Conservation (phyloP, 495 filamentous ascomycete genomes). For the Daldinia loculata region DNA sequence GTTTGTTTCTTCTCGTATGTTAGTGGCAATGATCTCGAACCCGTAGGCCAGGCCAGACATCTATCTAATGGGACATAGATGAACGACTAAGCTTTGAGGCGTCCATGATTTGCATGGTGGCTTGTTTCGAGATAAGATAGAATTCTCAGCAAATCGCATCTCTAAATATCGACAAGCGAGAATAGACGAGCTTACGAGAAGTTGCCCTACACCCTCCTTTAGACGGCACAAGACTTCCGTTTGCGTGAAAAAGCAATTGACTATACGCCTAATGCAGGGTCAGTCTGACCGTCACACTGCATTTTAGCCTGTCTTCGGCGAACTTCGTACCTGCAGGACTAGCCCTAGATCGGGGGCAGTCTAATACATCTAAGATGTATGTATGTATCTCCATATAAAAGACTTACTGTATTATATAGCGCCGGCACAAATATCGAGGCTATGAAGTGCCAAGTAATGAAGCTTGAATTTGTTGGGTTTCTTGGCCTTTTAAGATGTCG, state of each 20-base stretch:
- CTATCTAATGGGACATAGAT: neutral
- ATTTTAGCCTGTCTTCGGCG: conserved; percentile 37
- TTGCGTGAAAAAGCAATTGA: neutral
- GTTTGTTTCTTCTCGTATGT: conserved; percentile 14
- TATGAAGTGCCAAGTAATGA: neutral
- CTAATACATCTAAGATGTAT: neutral
- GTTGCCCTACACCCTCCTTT: neutral
- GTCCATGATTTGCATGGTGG: neutral
- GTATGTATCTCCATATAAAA: neutral
- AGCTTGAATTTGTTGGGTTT: conserved; percentile 26
- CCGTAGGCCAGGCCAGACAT: neutral
- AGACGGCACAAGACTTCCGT: conserved; percentile 4
- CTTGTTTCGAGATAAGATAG: neutral
- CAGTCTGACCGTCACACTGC: conserved; percentile 33
- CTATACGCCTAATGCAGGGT: conserved; percentile 28
- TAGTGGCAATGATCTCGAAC: conserved; percentile 27
- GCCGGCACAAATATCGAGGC: neutral
- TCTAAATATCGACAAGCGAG: neutral
- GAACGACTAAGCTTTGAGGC: neutral
- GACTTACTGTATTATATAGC: neutral
- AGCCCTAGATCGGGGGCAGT: conserved; percentile 3
- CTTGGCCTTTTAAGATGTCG: conserved; percentile 12
- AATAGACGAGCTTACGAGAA: neutral
- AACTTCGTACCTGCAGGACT: conserved; percentile 34
- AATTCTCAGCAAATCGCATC: neutral